A percentile compares a stretch with the other conserved stretches of the same genome.
These are phyloP conservation scores for Sisymbrium altissimum DNA, from an alignment of 345 rosid species.

Conservation along the genomic window DNA sequence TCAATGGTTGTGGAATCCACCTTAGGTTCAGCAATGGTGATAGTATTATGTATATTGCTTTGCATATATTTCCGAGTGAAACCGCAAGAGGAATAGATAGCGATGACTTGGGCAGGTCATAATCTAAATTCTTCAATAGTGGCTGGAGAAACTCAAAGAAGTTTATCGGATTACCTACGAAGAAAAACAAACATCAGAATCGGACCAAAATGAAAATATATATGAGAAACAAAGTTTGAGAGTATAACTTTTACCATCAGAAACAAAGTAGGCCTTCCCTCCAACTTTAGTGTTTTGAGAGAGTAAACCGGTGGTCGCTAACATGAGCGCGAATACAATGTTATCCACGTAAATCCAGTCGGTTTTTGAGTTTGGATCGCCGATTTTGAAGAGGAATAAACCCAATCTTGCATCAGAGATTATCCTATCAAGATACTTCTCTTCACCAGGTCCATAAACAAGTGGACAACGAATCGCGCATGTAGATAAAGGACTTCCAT, in stretches of 20 bases:
- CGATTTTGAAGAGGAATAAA: constrained; percentile 22
- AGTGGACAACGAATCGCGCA: constrained; percentile 26
- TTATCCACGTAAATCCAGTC: constrained; percentile 24
- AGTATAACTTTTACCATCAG: constrained; percentile 1
- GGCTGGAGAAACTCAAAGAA: constrained; percentile 24
- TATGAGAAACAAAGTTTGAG: not conserved
- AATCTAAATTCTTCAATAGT: constrained; percentile 20
- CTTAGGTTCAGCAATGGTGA: constrained; percentile 2
- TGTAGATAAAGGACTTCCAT: constrained; percentile 7
- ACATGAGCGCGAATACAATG: constrained; percentile 13
- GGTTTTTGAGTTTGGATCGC: constrained; percentile 18
- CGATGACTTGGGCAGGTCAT: constrained; percentile 21
- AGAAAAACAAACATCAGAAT: not conserved
- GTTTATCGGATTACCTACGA: constrained; percentile 10
- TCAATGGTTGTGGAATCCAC: constrained; percentile 33
- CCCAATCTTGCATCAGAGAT: constrained; percentile 25
- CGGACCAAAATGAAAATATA: not conserved
- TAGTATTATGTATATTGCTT: constrained; percentile 1
- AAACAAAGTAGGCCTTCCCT: constrained; percentile 27
- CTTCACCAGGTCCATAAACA: constrained; percentile 27
- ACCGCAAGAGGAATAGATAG: constrained; percentile 10
- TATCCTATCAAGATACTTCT: constrained; percentile 20
- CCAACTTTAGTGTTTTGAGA: not conserved
- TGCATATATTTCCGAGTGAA: constrained; percentile 5
- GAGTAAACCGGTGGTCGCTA: constrained; percentile 15